Conservation (phyloP, 148 eudicot species). For the Linanthus parryae region DNA sequence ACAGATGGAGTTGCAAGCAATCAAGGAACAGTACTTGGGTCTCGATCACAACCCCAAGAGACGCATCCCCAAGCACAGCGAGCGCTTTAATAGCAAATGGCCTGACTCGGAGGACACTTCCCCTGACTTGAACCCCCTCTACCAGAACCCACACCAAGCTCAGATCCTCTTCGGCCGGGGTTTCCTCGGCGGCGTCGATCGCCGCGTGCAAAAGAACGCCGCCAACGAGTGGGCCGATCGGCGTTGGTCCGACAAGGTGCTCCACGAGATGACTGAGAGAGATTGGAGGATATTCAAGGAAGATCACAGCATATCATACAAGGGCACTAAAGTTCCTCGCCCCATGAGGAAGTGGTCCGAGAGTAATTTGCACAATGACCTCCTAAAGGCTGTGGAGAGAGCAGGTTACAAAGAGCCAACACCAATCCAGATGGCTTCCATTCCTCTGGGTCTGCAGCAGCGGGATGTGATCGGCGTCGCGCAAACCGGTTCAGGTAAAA, state of each 20-base stretch:
- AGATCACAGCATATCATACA: conserved; percentile 76
- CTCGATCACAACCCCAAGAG: conserved; percentile 73
- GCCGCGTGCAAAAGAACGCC: conserved; percentile 44
- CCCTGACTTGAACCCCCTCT: conserved; percentile 56
- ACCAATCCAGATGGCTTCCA: conserved; percentile 44
- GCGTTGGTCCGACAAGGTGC: conserved; percentile 41
- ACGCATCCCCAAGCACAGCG: conserved; percentile 71
- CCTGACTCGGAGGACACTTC: conserved; percentile 78
- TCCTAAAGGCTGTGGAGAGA: conserved; percentile 60
- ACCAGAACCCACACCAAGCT: conserved; percentile 75
- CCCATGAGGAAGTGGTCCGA: conserved; percentile 84
- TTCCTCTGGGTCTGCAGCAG: conserved; percentile 40
- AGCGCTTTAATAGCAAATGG: conserved; percentile 69
- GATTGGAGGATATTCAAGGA: conserved; percentile 88
- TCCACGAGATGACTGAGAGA: conserved; percentile 59
- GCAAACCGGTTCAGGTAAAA: conserved; percentile 47
- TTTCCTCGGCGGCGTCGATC: conserved; percentile 41
- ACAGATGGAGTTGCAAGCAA: conserved; percentile 61
- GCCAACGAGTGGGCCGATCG: conserved; percentile 39
- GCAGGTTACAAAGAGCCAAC: conserved; percentile 35
- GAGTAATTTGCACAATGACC: conserved; percentile 56
- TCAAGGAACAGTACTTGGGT: conserved; percentile 83
- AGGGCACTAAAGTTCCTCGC: conserved; percentile 66
- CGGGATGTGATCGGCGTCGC: conserved; percentile 40
- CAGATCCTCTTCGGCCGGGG: conserved; percentile 43